phyloP scores from a whole-genome alignment of 495 filamentous ascomycete species.

The Talaromyces liani region DNA sequence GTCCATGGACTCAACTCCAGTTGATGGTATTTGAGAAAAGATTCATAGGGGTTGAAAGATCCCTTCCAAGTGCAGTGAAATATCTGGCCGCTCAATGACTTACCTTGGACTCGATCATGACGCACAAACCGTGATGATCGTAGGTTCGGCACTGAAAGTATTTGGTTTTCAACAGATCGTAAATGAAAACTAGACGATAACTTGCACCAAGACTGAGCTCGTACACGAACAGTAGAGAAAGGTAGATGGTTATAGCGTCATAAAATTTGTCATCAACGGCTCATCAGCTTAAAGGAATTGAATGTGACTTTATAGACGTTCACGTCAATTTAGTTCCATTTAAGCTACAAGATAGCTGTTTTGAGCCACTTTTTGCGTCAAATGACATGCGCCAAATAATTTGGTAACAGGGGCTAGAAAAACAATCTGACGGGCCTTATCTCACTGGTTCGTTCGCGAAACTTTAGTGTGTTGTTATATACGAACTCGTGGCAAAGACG shows the following conservation, averaged over 20 bases:
- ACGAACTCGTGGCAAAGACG: not conserved
- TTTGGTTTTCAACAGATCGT: not conserved
- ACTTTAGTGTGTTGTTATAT: not conserved
- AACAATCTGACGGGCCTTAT: not conserved
- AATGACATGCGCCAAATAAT: not conserved
- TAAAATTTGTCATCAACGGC: not conserved
- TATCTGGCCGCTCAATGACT: not conserved
- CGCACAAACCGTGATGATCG: not conserved
- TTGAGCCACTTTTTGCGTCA: not conserved
- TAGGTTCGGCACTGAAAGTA: not conserved
- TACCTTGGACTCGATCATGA: not conserved
- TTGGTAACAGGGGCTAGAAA: not conserved
- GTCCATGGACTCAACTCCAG: not conserved
- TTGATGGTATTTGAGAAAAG: not conserved
- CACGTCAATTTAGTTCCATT: not conserved
- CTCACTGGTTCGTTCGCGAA: not conserved
- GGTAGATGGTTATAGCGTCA: not conserved
- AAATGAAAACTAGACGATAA: not conserved
- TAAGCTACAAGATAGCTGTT: not conserved
- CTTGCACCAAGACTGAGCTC: not conserved
- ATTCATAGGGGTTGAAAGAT: not conserved
- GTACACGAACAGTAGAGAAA: not conserved
- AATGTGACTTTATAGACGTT: not conserved
- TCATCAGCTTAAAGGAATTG: not conserved
- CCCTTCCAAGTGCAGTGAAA: not conserved